Conservation (phyloP, 345 rosid species). For the Bruguiera parviflora region DNA sequence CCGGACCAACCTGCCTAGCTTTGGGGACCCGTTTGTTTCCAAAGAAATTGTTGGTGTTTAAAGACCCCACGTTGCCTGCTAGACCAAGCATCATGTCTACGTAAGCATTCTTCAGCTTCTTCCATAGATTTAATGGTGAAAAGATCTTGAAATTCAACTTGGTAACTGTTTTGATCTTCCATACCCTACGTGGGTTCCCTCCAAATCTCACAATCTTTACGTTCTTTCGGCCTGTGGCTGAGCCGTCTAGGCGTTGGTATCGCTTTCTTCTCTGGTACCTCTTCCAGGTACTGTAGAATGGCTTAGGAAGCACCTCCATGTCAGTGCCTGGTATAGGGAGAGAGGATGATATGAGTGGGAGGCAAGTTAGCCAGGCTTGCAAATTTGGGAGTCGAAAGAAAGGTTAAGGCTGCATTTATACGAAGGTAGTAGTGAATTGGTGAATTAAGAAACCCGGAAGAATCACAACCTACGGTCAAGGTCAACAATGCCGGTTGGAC, state of each 20-base stretch:
- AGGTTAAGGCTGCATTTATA: neutral
- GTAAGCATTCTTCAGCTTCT: constrained; percentile 33
- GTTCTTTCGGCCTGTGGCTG: constrained; percentile 9
- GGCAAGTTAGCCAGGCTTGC: neutral
- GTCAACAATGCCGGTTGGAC: constrained; percentile 24
- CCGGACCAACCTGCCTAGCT: constrained; percentile 9
- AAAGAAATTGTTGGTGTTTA: constrained; percentile 19
- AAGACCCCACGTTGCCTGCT: constrained; percentile 27
- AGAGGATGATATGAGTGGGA: neutral
- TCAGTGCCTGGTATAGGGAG: neutral
- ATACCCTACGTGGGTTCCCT: constrained; percentile 24
- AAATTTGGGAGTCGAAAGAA: neutral
- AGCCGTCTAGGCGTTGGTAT: constrained; percentile 24
- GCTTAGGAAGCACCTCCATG: constrained; percentile 23
- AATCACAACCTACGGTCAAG: neutral
- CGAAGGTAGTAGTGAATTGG: neutral
- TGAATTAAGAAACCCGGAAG: too few relatives aligned
- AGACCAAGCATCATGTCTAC: constrained; percentile 31
- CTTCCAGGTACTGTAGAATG: constrained; percentile 20
- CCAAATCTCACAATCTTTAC: constrained; percentile 24
- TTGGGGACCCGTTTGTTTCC: constrained; percentile 31
- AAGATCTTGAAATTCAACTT: constrained; percentile 22
- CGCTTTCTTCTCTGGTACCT: constrained; percentile 35
- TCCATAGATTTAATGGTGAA: constrained; percentile 28
- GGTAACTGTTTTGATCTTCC: constrained; percentile 33